Evolutionary conservation across 345 rosid species (phyloP).

Genomic region (Linum tenue): DNA sequence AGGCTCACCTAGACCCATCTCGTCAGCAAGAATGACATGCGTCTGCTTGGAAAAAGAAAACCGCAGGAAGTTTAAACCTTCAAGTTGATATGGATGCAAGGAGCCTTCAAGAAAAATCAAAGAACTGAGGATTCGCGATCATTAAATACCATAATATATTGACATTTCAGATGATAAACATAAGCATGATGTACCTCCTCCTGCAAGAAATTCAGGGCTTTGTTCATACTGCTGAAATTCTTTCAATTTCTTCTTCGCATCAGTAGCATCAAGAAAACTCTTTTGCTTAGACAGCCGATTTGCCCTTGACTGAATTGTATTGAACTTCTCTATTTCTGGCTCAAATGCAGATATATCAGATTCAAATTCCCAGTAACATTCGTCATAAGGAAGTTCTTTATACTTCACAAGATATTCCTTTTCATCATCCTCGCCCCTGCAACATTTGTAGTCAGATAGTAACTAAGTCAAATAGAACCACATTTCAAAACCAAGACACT

Average conservation of each 20-base stretch:
- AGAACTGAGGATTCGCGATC: slow-evolving; percentile 11
- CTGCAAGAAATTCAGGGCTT: slow-evolving; percentile 80
- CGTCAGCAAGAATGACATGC: slow-evolving; percentile 99
- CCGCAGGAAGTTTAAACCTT: slow-evolving; percentile 91
- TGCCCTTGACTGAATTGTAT: slow-evolving; percentile 55
- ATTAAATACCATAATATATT: slow-evolving; percentile 8
- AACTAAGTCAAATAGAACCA: neutral
- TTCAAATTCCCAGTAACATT: slow-evolving; percentile 98
- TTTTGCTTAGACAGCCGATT: slow-evolving; percentile 46
- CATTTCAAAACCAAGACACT: neutral
- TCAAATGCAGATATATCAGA: slow-evolving; percentile 81
- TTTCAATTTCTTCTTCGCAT: slow-evolving; percentile 50
- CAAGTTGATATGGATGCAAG: slow-evolving; percentile 94
- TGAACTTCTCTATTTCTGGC: slow-evolving; percentile 75
- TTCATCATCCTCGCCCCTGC: slow-evolving; percentile 76
- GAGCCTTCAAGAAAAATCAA: slow-evolving; percentile 52
- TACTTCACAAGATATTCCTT: slow-evolving; percentile 88
- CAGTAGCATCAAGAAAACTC: slow-evolving; percentile 32
- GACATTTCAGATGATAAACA: too few species aligned
- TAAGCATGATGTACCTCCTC: slow-evolving; percentile 40
- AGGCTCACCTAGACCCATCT: slow-evolving; percentile 90
- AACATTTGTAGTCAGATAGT: slow-evolving; percentile 18
- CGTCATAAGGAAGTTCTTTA: slow-evolving; percentile 93
- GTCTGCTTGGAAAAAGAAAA: slow-evolving; percentile 96
- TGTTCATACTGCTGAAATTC: slow-evolving; percentile 84